Base-by-base conservation (phyloP, 2,329 filamentous ascomycete genomes). In the Clonostachys solani region DNA sequence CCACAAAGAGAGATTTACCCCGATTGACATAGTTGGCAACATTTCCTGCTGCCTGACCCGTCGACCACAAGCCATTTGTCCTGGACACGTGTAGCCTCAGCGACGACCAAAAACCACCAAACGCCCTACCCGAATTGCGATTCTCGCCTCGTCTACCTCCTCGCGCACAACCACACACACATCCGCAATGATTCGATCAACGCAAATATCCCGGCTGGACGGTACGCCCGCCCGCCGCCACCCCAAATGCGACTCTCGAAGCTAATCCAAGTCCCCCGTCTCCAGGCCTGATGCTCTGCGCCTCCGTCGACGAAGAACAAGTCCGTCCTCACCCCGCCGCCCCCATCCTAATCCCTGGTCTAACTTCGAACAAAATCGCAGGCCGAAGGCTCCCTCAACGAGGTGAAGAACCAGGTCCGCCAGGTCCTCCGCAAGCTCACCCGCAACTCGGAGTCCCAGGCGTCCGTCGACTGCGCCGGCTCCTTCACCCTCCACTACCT, bases 161-260 rank as follows among this genome's bases (percentile, higher is more conserved):
- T 29, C 23, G 23, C 23, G 23, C 23, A 50, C 42, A 49, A 42
- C 47, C 19, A 43, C 37, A 33, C 45, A 40, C 38, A 47, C 40
- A 19, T 17, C 38, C 54, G 66, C 56, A 23, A 94, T 92, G 91
- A 92, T 96, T 61, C 83, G 82, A 67, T 94, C 92, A 60, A 99
- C 92, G 46, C 89, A 96, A 72, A 96, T 99, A 72, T 87, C 90
- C 55, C 81, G 94, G 69, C 81, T 97, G 45, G 94, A 97, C 72
- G 92, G 91, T 94, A 63, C 49, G 58, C 51, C 33, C 37, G 15
- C 43, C 50, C 52, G 47, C 46, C 40, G 44, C 44, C 41, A 33
- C 29, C 16, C 18, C 16, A 18, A n/a, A 12, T 29, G 44, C 34
- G 7, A 29, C 18, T 44, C 18, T 44, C 23, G 23, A 29, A 29